These are phyloP conservation scores for Breynia disticha DNA, from an alignment of 441 rosid genomes.

Conservation along the genomic window DNA sequence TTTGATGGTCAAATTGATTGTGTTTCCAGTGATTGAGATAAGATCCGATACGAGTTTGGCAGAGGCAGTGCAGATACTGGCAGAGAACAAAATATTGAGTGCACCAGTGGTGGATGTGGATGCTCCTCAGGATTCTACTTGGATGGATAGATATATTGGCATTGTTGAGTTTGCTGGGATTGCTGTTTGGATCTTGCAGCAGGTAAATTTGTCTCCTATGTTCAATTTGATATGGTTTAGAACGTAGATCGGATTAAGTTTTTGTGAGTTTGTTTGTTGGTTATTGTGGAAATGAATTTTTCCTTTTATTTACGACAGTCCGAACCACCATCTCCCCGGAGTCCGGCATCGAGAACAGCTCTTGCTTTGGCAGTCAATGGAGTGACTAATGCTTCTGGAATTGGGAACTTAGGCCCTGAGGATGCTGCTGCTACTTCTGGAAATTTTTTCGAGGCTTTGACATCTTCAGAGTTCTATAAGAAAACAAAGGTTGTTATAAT, in stretches of 20 bases:
- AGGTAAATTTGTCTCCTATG: conserved; percentile 33
- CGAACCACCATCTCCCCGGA: conserved; percentile 90
- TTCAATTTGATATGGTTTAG: background rate
- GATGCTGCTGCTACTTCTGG: conserved; percentile 74
- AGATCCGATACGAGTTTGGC: conserved; percentile 74
- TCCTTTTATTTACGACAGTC: conserved; percentile 36
- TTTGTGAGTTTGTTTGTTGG: background rate
- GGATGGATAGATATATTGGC: conserved; percentile 95
- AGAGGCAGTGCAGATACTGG: conserved; percentile 73
- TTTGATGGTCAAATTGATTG: background rate
- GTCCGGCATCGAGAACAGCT: conserved; percentile 38
- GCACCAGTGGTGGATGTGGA: conserved; percentile 86
- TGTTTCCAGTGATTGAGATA: conserved; percentile 59
- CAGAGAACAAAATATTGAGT: conserved; percentile 59
- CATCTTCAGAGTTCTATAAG: conserved; percentile 73
- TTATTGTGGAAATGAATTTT: background rate
- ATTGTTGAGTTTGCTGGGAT: conserved; percentile 93
- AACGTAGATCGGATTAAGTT: no score
- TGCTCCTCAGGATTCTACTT: conserved; percentile 69
- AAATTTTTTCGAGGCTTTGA: conserved; percentile 75
- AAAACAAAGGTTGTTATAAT: conserved; percentile 51
- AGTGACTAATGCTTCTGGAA: conserved; percentile 33
- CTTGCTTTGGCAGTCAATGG: conserved; percentile 49
- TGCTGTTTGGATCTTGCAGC: conserved; percentile 92
- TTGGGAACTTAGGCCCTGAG: conserved; percentile 49